phyloP scores from a whole-genome alignment of 1,284 basidiomycete species.

The Pseudozyma thailandica region DNA sequence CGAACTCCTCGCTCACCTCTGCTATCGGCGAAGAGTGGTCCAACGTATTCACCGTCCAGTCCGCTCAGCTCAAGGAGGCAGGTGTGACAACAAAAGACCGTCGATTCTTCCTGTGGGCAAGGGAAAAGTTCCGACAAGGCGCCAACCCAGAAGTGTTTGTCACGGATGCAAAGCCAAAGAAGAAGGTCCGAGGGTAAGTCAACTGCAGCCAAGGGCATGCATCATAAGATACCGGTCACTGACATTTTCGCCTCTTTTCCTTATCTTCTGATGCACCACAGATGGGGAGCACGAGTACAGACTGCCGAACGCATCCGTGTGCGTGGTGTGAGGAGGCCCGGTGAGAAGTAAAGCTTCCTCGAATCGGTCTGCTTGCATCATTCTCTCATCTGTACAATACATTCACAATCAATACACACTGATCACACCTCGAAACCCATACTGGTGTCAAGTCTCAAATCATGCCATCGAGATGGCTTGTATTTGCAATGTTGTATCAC shows the following conservation, averaged over 20 bases:
- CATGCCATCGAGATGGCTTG: too few relatives aligned
- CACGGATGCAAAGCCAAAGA: slow-evolving; percentile 76
- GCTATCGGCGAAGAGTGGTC: slow-evolving; percentile 74
- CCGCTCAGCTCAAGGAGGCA: slow-evolving; percentile 74
- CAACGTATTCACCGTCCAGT: slow-evolving; percentile 75
- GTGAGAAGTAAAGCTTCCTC: slow-evolving; percentile 52
- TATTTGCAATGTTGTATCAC: too few relatives aligned
- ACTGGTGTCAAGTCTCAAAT: too few relatives aligned
- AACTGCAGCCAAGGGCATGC: not conserved
- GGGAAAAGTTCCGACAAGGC: slow-evolving; percentile 79
- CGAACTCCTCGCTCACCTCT: slow-evolving; percentile 52
- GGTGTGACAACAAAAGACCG: slow-evolving; percentile 77
- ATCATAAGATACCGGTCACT: not conserved
- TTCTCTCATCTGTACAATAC: slow-evolving; percentile 23
- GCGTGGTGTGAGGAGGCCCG: slow-evolving; percentile 55
- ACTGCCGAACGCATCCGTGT: slow-evolving; percentile 71
- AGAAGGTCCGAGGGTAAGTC: slow-evolving; percentile 74
- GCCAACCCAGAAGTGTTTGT: slow-evolving; percentile 74
- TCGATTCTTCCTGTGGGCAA: slow-evolving; percentile 82
- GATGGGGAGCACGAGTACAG: slow-evolving; percentile 76
- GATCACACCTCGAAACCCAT: too few relatives aligned
- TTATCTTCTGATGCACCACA: not conserved
- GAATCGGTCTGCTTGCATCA: not conserved
- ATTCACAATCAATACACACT: not conserved
- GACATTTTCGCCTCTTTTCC: not conserved